Evolutionary conservation across 1,139 yeast species (phyloP).

Genomic region (Suhomyces wounanorum): DNA sequence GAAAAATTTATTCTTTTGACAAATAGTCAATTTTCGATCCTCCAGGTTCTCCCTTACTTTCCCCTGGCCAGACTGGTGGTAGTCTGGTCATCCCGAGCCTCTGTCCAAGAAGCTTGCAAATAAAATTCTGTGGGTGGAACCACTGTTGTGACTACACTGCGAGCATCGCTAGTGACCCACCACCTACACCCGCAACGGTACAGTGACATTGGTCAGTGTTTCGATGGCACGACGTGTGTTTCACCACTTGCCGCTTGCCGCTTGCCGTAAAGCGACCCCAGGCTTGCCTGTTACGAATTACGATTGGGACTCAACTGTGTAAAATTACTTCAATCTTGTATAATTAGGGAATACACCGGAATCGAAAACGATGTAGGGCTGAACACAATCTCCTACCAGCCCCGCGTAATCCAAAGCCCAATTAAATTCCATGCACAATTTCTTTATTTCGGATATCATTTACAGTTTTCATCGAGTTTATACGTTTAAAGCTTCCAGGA

Average conservation of each 20-base stretch:
- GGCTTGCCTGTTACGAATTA: slow-evolving; percentile 5
- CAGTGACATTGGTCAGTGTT: neutral
- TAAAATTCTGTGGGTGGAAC: neutral
- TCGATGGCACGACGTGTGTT: too few relatives aligned
- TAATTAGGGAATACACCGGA: slow-evolving; percentile 7
- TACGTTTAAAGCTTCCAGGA: too few relatives aligned
- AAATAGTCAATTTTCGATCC: too few relatives aligned
- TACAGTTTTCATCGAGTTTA: neutral
- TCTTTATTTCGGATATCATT: neutral
- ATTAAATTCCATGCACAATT: neutral
- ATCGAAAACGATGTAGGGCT: neutral
- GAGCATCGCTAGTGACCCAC: neutral
- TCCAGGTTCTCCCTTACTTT: too few relatives aligned
- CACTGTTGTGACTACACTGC: neutral
- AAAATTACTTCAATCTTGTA: slow-evolving; percentile 10
- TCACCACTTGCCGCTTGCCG: neutral
- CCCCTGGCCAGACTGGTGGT: too few relatives aligned
- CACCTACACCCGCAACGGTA: neutral
- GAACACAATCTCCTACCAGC: neutral
- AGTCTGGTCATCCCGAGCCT: neutral
- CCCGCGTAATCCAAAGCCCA: neutral
- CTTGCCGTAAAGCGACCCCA: neutral
- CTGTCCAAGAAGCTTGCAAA: neutral
- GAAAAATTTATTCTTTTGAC: too few relatives aligned
- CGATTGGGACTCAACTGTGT: slow-evolving; percentile 5